Conservation (phyloP, 2,329 filamentous ascomycete species). For the Aspergillus niger region DNA sequence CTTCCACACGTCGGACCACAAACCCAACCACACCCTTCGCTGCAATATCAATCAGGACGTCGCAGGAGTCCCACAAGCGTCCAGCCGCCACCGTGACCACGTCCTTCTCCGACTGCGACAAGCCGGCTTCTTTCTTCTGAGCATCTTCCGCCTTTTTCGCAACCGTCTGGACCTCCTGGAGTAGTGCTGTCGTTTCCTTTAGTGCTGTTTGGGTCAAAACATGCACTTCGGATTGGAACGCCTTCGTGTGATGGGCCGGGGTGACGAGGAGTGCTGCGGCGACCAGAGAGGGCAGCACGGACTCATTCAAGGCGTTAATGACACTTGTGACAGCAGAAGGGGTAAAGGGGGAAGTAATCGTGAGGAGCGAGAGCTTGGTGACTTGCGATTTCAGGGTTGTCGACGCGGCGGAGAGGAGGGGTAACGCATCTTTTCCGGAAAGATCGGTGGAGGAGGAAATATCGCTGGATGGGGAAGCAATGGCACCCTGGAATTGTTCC, state of each 20-base stretch:
- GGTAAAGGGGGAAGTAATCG: constrained; percentile 85
- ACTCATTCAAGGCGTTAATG: constrained; percentile 69
- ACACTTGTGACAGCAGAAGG: constrained; percentile 72
- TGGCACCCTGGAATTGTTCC: constrained; percentile 42
- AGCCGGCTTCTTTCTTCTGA: constrained; percentile 32
- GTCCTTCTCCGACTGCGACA: constrained; percentile 44
- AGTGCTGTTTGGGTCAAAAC: constrained; percentile 62
- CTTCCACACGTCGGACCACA: constrained; percentile 69
- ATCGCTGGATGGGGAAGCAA: constrained; percentile 29
- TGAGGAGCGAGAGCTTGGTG: constrained; percentile 83
- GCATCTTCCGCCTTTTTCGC: constrained; percentile 50
- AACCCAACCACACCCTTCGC: constrained; percentile 69
- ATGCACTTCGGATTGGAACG: constrained; percentile 66
- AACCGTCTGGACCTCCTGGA: constrained; percentile 59
- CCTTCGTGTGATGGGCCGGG: constrained; percentile 61
- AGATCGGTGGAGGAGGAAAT: constrained; percentile 8
- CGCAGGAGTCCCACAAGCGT: constrained; percentile 80
- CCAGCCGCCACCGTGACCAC: constrained; percentile 69
- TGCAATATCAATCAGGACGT: constrained; percentile 67
- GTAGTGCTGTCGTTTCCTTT: constrained; percentile 62
- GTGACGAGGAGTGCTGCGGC: constrained; percentile 69
- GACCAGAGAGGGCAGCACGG: constrained; percentile 73
- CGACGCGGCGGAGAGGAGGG: constrained; percentile 70
- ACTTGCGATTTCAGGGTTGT: constrained; percentile 76
- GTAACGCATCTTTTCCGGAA: constrained; percentile 51